phyloP scores from a whole-genome alignment of 257 asterid species.

The Ocimum tenuiflorum region DNA sequence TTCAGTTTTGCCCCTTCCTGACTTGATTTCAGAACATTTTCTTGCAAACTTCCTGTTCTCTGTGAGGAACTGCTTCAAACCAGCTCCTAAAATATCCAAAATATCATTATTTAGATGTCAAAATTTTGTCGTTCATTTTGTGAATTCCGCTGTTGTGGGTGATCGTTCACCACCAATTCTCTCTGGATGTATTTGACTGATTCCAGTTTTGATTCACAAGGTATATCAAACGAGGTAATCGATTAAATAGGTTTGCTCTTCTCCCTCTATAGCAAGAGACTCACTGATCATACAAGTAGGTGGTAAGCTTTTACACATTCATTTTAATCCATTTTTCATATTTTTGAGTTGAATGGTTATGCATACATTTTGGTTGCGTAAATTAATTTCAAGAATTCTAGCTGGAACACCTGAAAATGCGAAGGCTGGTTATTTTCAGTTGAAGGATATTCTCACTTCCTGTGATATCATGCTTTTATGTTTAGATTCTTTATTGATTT shows the following conservation, averaged over 20 bases:
- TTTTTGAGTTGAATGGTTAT: neutral
- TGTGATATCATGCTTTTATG: neutral
- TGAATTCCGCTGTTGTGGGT: neutral
- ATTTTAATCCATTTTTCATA: no score
- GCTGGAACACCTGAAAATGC: neutral
- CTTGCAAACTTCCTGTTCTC: neutral
- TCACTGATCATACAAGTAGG: neutral
- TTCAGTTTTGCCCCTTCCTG: neutral
- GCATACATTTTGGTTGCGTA: no score
- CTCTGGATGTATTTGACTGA: neutral
- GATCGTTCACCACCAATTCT: neutral
- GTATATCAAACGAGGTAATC: neutral
- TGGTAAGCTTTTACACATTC: no score
- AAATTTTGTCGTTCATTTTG: neutral
- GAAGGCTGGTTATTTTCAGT: neutral
- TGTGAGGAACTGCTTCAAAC: neutral
- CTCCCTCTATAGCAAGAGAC: neutral
- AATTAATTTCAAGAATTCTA: neutral
- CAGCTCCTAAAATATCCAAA: neutral
- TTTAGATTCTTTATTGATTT: neutral
- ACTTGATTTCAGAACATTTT: neutral
- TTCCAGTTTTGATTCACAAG: neutral
- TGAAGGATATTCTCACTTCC: neutral
- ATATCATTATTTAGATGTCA: neutral
- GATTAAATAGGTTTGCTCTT: slow-evolving; percentile 2